Conservation (phyloP, 208 protist genomes). For the Borovskyia barvae region DNA sequence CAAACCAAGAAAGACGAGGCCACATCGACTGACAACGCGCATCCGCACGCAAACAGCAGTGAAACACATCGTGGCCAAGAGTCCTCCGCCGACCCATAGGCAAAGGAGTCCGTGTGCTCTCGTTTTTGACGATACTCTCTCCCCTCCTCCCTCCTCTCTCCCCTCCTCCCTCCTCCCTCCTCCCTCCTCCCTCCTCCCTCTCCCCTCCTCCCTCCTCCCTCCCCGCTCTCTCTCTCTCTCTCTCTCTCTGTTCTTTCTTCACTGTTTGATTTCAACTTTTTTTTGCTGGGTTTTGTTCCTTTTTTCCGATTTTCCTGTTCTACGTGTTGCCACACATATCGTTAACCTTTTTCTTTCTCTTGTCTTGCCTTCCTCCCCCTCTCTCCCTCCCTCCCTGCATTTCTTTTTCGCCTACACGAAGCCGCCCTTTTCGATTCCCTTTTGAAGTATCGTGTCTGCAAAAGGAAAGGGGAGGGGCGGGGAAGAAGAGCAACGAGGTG, state of each 20-base stretch:
- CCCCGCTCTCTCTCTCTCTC: background rate
- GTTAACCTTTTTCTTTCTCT: conserved; percentile 1
- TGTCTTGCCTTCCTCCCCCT: background rate
- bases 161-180: background rate
- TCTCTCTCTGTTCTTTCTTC: background rate
- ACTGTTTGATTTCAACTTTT: background rate
- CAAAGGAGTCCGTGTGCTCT: too few species aligned
- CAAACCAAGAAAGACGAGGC: too few species aligned
- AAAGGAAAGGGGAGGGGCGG: too few species aligned
- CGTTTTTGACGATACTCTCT: background rate
- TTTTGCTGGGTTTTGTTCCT: background rate
- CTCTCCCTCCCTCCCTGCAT: background rate
- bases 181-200: background rate
- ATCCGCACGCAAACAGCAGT: too few species aligned
- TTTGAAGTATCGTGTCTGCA: too few species aligned
- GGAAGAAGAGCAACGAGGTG: too few species aligned
- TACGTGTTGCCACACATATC: conserved; percentile 6
- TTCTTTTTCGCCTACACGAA: background rate
- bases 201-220: background rate
- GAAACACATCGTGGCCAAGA: too few species aligned
- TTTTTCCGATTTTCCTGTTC: background rate
- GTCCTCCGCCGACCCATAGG: too few species aligned
- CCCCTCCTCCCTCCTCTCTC: background rate
- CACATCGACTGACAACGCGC: too few species aligned
- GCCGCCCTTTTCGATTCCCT: too few species aligned